Conservation (phyloP, 805 yeast species). For the Teunomyces stri region DNA sequence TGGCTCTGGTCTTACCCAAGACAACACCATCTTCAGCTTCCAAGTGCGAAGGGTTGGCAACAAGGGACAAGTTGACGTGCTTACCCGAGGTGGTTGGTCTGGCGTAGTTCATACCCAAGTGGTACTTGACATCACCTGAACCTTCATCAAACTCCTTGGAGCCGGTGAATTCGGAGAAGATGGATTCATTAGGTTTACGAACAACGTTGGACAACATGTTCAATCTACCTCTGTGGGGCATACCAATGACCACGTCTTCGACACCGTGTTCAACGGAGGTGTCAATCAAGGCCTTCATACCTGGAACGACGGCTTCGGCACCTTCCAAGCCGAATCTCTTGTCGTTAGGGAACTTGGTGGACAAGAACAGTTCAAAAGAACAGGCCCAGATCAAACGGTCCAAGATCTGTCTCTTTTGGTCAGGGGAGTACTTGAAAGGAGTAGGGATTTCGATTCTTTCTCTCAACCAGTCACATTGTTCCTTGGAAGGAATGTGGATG, state of each 20-base stretch:
- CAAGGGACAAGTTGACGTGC: slow-evolving; percentile 90
- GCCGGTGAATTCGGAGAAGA: slow-evolving; percentile 94
- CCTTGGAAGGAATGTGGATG: slow-evolving; percentile 93
- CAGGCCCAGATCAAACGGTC: slow-evolving; percentile 97
- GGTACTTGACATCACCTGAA: slow-evolving; percentile 98
- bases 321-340: slow-evolving; percentile 99
- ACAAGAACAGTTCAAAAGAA: slow-evolving; percentile 86
- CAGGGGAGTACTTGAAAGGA: slow-evolving; percentile 78
- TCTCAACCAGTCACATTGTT: slow-evolving; percentile 97
- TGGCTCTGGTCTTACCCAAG: slow-evolving; percentile 95
- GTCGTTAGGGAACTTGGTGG: slow-evolving; percentile 96
- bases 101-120: slow-evolving; percentile 97
- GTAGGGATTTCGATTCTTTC: slow-evolving; percentile 90
- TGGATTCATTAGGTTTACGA: slow-evolving; percentile 97
- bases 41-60: slow-evolving; percentile 98
- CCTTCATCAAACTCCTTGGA: slow-evolving; percentile 90
- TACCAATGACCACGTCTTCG: slow-evolving; percentile 95
- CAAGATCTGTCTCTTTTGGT: slow-evolving; percentile 92
- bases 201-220: slow-evolving; percentile 97
- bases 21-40: slow-evolving; percentile 99
- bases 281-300: slow-evolving; percentile 94
- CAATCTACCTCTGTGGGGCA: slow-evolving; percentile 99
- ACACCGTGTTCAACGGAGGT: slow-evolving; percentile 89
- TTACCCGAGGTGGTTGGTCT: slow-evolving; percentile 99
- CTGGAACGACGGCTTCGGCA: slow-evolving; percentile 94